Base-by-base conservation (phyloP, 139 green algal genomes). In the Microglena sp. region DNA sequence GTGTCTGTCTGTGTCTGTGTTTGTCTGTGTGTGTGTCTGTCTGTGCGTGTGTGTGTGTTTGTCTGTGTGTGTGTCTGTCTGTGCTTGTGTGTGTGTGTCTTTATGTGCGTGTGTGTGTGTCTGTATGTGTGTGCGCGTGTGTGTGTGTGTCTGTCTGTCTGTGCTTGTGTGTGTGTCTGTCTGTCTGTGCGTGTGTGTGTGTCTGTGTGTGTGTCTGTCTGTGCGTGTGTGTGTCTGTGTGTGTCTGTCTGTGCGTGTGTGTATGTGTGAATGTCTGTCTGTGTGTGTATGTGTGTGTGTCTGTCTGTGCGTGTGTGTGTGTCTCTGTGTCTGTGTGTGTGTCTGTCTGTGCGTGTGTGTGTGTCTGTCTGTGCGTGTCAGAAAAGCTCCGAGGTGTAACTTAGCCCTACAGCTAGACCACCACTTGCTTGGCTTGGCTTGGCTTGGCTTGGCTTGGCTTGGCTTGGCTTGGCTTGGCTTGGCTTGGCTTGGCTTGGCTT, bases 1-100 rank as follows among this genome's bases (percentile, higher is more conserved):
- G 55, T 62, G 26, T 11, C 28, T 62, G 55, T 34, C 28, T 62
- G 55, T 62, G 40, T 50, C 15, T 50, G 40, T 50, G 40, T 50
- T 11, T 50, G 40, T 50, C 15, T 18, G 40, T 50, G 40, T 18
- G 18, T 18, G 40, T 50, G 40, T 18, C 40, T 50, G 40, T 18
- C 11, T 50, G 40, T 50, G 40, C 40, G 18, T 50, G 40, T 50
- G 40, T 50, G 40, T 50, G 40, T 50, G 40, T 50, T 11, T 50
- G 40, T 50, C 15, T 18, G 18, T 50, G 40, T 18, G 40, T 50
- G 40, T 50, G 40, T 50, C 15, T 18, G 40, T 50, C 15, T 50
- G 40, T 50, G 40, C 40, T 11, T 50, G 40, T 18, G 40, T 50
- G 40, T 18, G 18, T 50, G 40, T 18, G 40, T 50, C 15, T 50